A percentile compares a stretch with the other conserved stretches of the same genome.
Conservation (phyloP, 768 basidiomycete genomes). For the Amanita jacksonii region DNA sequence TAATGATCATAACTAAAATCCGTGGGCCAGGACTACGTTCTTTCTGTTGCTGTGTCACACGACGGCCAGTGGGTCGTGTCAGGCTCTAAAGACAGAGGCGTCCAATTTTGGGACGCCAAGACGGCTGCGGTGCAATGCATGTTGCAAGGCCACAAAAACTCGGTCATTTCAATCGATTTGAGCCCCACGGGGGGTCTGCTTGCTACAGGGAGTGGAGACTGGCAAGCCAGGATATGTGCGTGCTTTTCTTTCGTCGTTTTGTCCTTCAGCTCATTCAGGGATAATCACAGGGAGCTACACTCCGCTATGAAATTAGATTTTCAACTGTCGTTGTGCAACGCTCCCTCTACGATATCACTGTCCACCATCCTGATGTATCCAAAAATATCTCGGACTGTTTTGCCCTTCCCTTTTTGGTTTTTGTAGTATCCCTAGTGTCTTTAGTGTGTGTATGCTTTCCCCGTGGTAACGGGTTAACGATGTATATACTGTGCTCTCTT, state of each 20-base stretch:
- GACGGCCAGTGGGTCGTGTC: conserved; percentile 94
- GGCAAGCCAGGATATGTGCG: conserved; percentile 46
- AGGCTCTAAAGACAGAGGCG: conserved; percentile 89
- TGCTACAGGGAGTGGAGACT: conserved; percentile 47
- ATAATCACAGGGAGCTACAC: background rate
- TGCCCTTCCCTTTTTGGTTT: no score
- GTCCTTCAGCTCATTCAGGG: background rate
- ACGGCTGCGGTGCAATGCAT: conserved; percentile 78
- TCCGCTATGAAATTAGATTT: background rate
- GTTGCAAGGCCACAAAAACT: conserved; percentile 69
- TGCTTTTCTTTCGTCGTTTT: conserved; percentile 8
- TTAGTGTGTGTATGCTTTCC: no score
- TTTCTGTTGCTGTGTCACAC: conserved; percentile 68
- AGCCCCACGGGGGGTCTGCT: conserved; percentile 35
- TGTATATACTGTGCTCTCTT: no score
- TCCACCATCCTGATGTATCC: no score
- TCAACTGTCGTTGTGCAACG: no score
- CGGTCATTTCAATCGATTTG: conserved; percentile 43
- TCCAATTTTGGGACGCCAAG: conserved; percentile 87
- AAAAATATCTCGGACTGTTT: no score
- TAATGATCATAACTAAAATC: background rate
- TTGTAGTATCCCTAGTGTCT: no score
- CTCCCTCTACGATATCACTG: no score
- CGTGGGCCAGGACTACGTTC: conserved; percentile 42
- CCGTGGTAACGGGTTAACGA: no score